phyloP scores from a whole-genome alignment of 2,329 filamentous ascomycete genomes.

The Ceratocystis smalleyi region DNA sequence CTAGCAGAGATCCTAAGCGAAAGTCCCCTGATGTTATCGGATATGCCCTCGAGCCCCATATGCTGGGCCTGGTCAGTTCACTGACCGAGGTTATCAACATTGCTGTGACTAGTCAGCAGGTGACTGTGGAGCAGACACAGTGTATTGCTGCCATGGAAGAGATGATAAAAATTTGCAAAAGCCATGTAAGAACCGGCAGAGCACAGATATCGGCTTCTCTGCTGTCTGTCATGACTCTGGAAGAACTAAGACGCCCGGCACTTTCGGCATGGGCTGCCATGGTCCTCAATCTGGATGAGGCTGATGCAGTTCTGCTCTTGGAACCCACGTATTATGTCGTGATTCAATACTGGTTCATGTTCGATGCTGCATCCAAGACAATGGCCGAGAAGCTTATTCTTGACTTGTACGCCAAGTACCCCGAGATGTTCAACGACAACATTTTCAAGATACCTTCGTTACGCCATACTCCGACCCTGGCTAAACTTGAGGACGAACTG shows the following conservation, averaged over 20 bases:
- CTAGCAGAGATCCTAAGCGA: constrained; percentile 29
- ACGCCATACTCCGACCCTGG: constrained; percentile 50
- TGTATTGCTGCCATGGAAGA: constrained; percentile 75
- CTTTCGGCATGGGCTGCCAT: constrained; percentile 76
- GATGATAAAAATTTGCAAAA: constrained; percentile 63
- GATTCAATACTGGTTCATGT: constrained; percentile 58
- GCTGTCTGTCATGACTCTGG: constrained; percentile 62
- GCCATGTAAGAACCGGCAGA: constrained; percentile 59
- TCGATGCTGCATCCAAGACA: constrained; percentile 45
- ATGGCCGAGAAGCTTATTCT: constrained; percentile 48
- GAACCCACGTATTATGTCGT: constrained; percentile 85
- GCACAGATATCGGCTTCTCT: constrained; percentile 94
- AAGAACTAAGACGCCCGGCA: constrained; percentile 59
- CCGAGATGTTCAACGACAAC: constrained; percentile 44
- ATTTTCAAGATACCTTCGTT: constrained; percentile 69
- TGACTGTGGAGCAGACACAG: constrained; percentile 53
- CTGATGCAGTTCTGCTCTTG: constrained; percentile 64
- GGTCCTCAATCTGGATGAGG: constrained; percentile 55
- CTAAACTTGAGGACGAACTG: constrained; percentile 51
- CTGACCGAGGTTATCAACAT: constrained; percentile 70
- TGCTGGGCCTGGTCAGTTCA: constrained; percentile 72
- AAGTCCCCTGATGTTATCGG: constrained; percentile 46
- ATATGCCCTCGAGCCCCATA: constrained; percentile 65
- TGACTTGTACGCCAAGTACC: constrained; percentile 49
- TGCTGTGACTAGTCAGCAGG: constrained; percentile 35